Evolutionary conservation across 441 rosid species (phyloP).

Genomic region (Brassica hybrid): DNA sequence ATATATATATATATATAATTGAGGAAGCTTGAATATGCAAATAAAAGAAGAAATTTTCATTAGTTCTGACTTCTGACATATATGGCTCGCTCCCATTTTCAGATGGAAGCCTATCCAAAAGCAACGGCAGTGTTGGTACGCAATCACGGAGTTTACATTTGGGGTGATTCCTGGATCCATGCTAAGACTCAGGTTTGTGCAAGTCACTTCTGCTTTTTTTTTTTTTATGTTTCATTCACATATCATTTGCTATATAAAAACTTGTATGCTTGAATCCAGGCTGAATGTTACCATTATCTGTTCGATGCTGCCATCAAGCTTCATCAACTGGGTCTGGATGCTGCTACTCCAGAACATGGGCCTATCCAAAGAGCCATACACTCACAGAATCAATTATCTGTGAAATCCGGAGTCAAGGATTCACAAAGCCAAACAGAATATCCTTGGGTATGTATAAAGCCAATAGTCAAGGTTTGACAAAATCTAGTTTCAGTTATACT

Average conservation of each 20-base stretch:
- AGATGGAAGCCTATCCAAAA: conserved; percentile 92
- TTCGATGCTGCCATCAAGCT: conserved; percentile 98
- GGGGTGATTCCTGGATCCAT: conserved; percentile 99
- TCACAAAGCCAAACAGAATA: conserved; percentile 51
- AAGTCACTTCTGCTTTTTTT: conserved; percentile 6
- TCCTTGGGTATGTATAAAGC: conserved; percentile 51
- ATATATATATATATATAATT: neutral
- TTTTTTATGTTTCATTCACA: neutral
- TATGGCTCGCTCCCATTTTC: conserved; percentile 26
- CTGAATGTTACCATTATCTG: conserved; percentile 94
- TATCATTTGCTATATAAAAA: neutral
- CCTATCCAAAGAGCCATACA: conserved; percentile 52
- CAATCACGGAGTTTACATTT: conserved; percentile 89
- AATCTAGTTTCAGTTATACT: conserved; percentile 5
- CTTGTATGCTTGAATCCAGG: conserved; percentile 50
- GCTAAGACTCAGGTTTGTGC: conserved; percentile 94
- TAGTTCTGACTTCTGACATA: conserved; percentile 6
- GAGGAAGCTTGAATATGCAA: conserved; percentile 13
- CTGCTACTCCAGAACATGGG: conserved; percentile 83
- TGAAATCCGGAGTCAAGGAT: conserved; percentile 49
- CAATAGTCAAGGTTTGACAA: neutral
- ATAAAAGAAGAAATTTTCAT: too few relatives aligned
- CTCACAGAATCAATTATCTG: conserved; percentile 41
- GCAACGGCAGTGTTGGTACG: conserved; percentile 97
- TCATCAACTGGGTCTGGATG: conserved; percentile 82